These are phyloP conservation scores for Scheffersomyces illinoinensis DNA, from an alignment of 1,139 yeast genomes.

Conservation along the genomic window DNA sequence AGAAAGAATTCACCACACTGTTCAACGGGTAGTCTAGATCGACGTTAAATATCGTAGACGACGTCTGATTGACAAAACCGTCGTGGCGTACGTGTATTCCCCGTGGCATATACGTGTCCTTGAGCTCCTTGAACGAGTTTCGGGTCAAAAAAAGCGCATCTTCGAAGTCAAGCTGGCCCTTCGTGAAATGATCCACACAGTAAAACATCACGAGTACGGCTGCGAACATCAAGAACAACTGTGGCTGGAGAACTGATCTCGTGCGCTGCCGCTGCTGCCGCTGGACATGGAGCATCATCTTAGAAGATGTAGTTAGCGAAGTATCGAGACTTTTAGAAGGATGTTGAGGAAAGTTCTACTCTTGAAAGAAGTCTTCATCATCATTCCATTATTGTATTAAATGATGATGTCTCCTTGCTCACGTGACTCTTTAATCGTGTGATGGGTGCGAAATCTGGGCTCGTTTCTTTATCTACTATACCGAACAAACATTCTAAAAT, in stretches of 20 bases:
- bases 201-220: neutral
- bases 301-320: neutral
- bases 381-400: neutral
- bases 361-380: neutral
- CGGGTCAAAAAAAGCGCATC: constrained; percentile 30
- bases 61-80: neutral
- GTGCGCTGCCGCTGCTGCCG: constrained; percentile 1
- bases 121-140: constrained; percentile 27
- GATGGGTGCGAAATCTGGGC: neutral
- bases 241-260: constrained; percentile 12
- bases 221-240: constrained; percentile 10
- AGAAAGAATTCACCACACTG: constrained; percentile 40
- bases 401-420: neutral
- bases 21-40: constrained; percentile 40
- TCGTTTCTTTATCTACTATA: neutral
- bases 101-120: constrained; percentile 14
- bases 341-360: neutral
- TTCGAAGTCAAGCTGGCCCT: constrained; percentile 17
- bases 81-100: constrained; percentile 1
- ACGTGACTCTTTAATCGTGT: neutral
- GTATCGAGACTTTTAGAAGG: neutral
- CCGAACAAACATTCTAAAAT: neutral
- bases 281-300: neutral
- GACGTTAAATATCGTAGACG: constrained; percentile 2
- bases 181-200: neutral